Base-by-base conservation (phyloP, 2,329 filamentous ascomycete genomes). In the Achaetomium macrosporum region DNA sequence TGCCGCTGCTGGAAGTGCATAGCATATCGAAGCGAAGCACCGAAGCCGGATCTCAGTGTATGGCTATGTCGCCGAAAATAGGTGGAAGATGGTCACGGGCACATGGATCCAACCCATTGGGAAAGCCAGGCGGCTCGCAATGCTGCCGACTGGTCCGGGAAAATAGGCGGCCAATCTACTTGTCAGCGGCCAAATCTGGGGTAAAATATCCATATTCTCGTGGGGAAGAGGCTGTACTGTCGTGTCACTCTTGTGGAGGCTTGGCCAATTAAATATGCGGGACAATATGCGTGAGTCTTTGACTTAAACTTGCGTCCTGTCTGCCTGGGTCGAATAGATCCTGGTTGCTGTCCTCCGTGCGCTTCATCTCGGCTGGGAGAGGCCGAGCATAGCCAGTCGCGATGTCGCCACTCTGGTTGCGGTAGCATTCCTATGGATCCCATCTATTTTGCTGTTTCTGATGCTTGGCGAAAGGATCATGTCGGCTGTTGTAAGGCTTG, bases 141-240 rank as follows among this genome's bases (percentile, higher is more conserved):
- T 40, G 59, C 57, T 62, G 60, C 60, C 60, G 60, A 62, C 57
- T 63, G 57, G 61, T 59, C 56, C 56, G 56, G 56, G 50, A 48
- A 17, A 54, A 58, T 57, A 45, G 16, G 51, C n/a, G 29, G 2
- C 25, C 51, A 54, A 57, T 63, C 35, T 61, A 58, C 51, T 41
- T 47, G 39, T 58, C 50, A 50, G 47, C 57, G 49, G 60, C 57
- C 39, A 62, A 62, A 61, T 61, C 62, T 58, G 59, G 61, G 60
- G 62, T 63, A 64, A 63, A 60, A 58, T 47, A 50, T 33, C 50
- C 51, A 53, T 46, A 45, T 54, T 45, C 4, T 30, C 40, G 35
- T 42, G 37, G 51, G 56, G 52, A 55, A 59, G 59, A 55, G 51
- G 44, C 39, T 50, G 42, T 42, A 20, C 41, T 16, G 17, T 31